Conservation (phyloP, 345 rosid species). For the Melastoma malabathricum region DNA sequence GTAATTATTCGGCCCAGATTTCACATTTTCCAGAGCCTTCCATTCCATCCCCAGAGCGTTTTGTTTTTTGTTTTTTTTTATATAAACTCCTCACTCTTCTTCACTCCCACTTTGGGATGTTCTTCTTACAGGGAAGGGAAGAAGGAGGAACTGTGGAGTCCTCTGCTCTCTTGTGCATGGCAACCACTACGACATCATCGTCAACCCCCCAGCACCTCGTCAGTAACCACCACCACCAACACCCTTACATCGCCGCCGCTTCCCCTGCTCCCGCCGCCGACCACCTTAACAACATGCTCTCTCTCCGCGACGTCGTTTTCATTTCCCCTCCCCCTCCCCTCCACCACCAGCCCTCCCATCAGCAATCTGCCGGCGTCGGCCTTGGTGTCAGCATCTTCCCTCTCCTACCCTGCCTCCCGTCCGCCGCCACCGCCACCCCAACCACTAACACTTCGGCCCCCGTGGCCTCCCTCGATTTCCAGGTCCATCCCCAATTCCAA, state of each 20-base stretch:
- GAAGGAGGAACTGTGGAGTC: too few relatives aligned
- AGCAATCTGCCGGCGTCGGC: constrained; percentile 5
- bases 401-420: constrained; percentile 13
- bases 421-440: constrained; percentile 13
- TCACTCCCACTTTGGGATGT: too few relatives aligned
- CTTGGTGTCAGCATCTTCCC: constrained; percentile 13
- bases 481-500: neutral
- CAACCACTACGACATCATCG: neutral
- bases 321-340: constrained; percentile 23
- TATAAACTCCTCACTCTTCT: too few relatives aligned
- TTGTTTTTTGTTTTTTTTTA: too few relatives aligned
- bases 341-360: constrained; percentile 2
- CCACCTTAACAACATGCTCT: constrained; percentile 41
- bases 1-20: too few relatives aligned
- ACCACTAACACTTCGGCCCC: constrained; percentile 1
- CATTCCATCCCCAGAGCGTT: too few relatives aligned
- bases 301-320: constrained; percentile 51
- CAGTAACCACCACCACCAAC: constrained; percentile 10
- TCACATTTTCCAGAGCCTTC: too few relatives aligned
- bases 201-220: neutral
- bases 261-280: constrained; percentile 18
- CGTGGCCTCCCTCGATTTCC: neutral
- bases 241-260: constrained; percentile 8
- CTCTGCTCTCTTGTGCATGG: too few relatives aligned
- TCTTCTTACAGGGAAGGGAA: too few relatives aligned